Evolutionary conservation across 306 rosid genomes (phyloP).

Genomic region (Cucurbita ficifolia): DNA sequence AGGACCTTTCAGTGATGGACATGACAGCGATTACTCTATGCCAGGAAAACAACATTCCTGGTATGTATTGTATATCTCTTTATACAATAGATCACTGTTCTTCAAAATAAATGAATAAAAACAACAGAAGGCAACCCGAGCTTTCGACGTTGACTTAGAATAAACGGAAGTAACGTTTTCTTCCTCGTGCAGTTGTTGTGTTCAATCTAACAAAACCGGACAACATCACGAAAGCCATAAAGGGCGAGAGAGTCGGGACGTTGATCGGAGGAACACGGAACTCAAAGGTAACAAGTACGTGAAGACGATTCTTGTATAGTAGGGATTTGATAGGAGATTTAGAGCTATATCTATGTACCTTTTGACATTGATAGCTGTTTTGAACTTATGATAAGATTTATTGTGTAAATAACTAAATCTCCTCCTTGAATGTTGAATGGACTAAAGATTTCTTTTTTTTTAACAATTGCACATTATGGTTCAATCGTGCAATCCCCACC

Average conservation of each 20-base stretch:
- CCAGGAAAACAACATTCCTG: conserved; percentile 88
- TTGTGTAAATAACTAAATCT: neutral
- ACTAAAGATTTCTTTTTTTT: neutral
- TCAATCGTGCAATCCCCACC: no score
- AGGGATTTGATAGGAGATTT: neutral
- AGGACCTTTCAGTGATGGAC: conserved; percentile 91
- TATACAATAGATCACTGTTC: neutral
- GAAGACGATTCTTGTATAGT: neutral
- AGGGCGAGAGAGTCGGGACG: conserved; percentile 81
- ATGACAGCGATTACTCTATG: conserved; percentile 93
- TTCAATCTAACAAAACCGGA: conserved; percentile 76
- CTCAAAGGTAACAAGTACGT: conserved; percentile 34
- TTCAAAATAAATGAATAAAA: neutral
- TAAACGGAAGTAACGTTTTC: neutral
- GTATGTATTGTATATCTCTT: conserved; percentile 21
- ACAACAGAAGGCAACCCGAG: neutral
- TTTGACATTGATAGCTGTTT: neutral
- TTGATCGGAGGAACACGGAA: conserved; percentile 54
- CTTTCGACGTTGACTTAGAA: neutral
- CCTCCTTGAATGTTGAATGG: neutral
- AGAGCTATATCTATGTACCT: neutral
- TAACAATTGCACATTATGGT: neutral
- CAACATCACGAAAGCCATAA: conserved; percentile 80
- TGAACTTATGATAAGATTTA: neutral
- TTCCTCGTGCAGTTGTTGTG: conserved; percentile 58